A percentile compares a stretch with the other conserved stretches of the same genome.
Evolutionary conservation across 345 rosid genomes (phyloP).

Genomic region (Mercurialis annua): DNA sequence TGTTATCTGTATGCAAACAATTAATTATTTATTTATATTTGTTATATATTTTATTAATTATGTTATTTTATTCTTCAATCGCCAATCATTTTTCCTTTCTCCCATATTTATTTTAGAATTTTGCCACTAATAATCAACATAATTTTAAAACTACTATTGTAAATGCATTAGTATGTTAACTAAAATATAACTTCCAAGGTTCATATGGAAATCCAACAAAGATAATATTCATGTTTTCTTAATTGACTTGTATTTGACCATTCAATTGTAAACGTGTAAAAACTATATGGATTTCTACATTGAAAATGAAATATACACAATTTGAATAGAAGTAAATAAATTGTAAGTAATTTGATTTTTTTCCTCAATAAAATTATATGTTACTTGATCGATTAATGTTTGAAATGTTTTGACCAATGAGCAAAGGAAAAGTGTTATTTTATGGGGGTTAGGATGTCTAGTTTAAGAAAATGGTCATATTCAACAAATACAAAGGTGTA

Average conservation of each 20-base stretch:
- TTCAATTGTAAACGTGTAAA: background rate
- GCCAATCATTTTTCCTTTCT: too few relatives aligned
- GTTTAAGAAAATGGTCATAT: background rate
- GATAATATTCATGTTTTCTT: background rate
- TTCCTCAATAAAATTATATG: too few relatives aligned
- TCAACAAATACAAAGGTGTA: background rate
- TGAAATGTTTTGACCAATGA: background rate
- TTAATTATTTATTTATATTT: too few relatives aligned
- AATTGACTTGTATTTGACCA: conserved; percentile 11
- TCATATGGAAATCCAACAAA: too few relatives aligned
- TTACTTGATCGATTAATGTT: background rate
- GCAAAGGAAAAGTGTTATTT: background rate
- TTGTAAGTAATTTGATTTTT: background rate
- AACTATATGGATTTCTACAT: background rate
- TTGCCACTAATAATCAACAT: background rate
- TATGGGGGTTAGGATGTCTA: background rate
- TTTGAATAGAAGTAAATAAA: background rate
- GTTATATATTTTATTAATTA: too few relatives aligned
- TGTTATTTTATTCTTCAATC: too few relatives aligned
- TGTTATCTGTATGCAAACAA: too few relatives aligned
- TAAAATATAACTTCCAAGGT: background rate
- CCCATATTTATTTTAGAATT: too few relatives aligned
- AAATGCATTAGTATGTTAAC: background rate
- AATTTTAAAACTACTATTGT: background rate
- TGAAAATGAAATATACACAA: background rate